These are phyloP conservation scores for Pisolithus albus DNA, from an alignment of 768 basidiomycete species.

Conservation along the genomic window DNA sequence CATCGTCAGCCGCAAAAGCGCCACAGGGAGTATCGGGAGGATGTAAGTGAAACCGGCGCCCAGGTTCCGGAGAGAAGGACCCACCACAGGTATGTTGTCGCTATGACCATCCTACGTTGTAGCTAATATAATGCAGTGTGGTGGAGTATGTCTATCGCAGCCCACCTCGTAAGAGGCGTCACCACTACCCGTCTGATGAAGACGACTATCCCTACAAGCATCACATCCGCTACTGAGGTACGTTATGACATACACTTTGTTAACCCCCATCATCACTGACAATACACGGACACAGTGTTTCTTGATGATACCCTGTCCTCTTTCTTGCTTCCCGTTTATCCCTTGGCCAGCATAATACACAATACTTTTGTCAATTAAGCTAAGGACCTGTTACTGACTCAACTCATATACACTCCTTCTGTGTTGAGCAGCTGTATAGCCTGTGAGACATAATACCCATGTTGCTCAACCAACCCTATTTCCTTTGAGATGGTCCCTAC, in stretches of 20 bases:
- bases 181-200: neutral
- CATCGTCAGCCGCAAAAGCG: neutral
- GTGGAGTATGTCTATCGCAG: neutral
- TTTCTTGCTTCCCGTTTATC: neutral
- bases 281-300: neutral
- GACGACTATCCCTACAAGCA: neutral
- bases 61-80: neutral
- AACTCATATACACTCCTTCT: too few relatives aligned
- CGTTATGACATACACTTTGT: neutral
- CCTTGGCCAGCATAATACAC: neutral
- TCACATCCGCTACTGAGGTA: neutral
- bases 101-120: neutral
- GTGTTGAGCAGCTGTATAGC: too few relatives aligned
- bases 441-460: too few relatives aligned
- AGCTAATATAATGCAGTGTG: neutral
- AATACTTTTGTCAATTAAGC: neutral
- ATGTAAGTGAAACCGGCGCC: too few relatives aligned
- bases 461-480: too few relatives aligned
- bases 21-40: too few relatives aligned
- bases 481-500: too few relatives aligned
- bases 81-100: neutral
- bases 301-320: neutral
- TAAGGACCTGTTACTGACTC: too few relatives aligned
- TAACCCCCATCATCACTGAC: neutral
- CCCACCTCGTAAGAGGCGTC: neutral